phyloP scores from a whole-genome alignment of 2,329 filamentous ascomycete genomes.

The Lasiodiplodia citricola region DNA sequence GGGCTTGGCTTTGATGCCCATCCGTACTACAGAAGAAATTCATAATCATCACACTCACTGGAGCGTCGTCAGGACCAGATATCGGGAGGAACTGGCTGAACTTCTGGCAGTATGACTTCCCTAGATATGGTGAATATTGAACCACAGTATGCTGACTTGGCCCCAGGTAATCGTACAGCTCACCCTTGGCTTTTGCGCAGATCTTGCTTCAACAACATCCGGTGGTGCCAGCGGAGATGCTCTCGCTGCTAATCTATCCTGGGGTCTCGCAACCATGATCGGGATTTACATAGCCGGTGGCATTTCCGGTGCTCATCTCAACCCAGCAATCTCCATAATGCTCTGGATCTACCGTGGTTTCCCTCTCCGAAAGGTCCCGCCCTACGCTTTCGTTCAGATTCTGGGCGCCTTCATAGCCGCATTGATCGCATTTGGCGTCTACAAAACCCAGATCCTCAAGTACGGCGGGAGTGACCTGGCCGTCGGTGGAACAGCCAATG shows the following conservation, averaged over 20 bases:
- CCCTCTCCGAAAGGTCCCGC: constrained; percentile 34
- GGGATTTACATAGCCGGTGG: constrained; percentile 54
- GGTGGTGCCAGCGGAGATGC: constrained; percentile 46
- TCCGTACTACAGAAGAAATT: constrained; percentile 53
- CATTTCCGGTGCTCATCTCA: constrained; percentile 56
- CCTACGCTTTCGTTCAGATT: constrained; percentile 43
- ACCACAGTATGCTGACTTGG: background rate
- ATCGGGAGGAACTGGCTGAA: constrained; percentile 61
- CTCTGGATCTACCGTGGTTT: constrained; percentile 46
- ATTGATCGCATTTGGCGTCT: constrained; percentile 43
- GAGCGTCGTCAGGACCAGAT: constrained; percentile 56
- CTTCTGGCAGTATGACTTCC: constrained; percentile 51
- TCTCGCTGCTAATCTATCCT: constrained; percentile 45
- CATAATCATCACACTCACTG: constrained; percentile 52
- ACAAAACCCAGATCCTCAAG: constrained; percentile 42
- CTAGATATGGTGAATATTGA: no score
- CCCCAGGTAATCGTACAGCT: constrained; percentile 23
- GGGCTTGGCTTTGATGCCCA: constrained; percentile 51
- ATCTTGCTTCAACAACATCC: constrained; percentile 55
- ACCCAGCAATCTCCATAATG: constrained; percentile 52
- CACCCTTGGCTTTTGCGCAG: constrained; percentile 55
- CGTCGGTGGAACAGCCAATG: constrained; percentile 32
- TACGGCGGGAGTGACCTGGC: constrained; percentile 29
- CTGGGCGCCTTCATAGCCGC: constrained; percentile 43
- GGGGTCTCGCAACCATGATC: constrained; percentile 62